Evolutionary conservation across 2,329 filamentous ascomycete species (phyloP), one percentile per base, ranked within the genome.

Genomic region (Capronia coronata): DNA sequence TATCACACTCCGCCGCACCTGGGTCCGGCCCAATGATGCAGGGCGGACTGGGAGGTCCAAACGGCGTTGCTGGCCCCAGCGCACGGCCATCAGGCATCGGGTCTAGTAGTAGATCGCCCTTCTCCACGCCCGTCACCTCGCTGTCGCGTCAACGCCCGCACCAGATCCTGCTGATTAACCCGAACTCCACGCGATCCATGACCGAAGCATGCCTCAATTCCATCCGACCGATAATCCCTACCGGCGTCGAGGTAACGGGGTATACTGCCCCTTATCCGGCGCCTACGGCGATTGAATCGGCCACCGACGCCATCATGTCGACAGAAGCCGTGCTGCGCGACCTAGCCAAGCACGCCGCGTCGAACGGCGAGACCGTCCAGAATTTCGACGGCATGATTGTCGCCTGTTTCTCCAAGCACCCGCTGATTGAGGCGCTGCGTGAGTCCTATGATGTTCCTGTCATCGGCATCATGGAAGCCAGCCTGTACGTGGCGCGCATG

Each of bases 381-480:
- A 62, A 66, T 4, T 75, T 72, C 59, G 67, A 74, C 59, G 74
- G 71, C 0, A 71, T 76, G 41, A 64, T 76, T 2, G 68, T 77
- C 3, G 71, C 73, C 2, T 75, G 71, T 62, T 76, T 74, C 62
- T 71, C 67, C 46, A 68, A 72, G 29, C 73, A 76, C 50, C 68
- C 71, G 1, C 64, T 76, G 2, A 72, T 72, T 49, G 60, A 63
- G 16, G 71, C 72, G 60, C 62, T 76, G 25, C 64, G 71, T 1
- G 73, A 76, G 54, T 72, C 75, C 46, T 65, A 71, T 35, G 51
- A 60, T 2, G 62, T 71, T 41, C 74, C 73, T 0, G 63, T 70
- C 3, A 68, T 75, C 2, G 74, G 74, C 2, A 75, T 76, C 49
- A 75, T 76, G 71, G 74, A 76, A 59, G 72, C 73, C 1, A 67